A percentile compares a stretch with the other conserved stretches of the same genome.
Evolutionary conservation across 345 rosid genomes (phyloP).

Genomic region (Citrus sp.): DNA sequence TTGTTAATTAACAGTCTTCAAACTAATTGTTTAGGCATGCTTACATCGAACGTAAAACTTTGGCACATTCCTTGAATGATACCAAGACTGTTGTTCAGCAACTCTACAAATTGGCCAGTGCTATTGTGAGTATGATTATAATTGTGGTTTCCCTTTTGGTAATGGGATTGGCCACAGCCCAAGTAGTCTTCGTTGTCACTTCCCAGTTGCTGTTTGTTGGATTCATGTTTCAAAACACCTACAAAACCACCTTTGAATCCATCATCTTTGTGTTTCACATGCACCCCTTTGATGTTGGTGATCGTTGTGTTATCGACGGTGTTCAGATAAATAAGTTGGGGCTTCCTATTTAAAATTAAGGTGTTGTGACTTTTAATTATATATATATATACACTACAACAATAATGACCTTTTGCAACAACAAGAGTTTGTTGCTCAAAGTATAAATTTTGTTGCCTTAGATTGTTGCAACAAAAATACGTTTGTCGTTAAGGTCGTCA

Average conservation of each 20-base stretch:
- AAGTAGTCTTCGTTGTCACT: slow-evolving; percentile 46
- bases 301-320: slow-evolving; percentile 72
- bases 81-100: slow-evolving; percentile 74
- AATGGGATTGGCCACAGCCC: slow-evolving; percentile 57
- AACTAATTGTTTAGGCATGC: slow-evolving; percentile 45
- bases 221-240: slow-evolving; percentile 74
- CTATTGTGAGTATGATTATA: slow-evolving; percentile 46
- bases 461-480: no score
- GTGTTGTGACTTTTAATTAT: no score
- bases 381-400: no score
- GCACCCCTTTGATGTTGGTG: slow-evolving; percentile 86
- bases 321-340: slow-evolving; percentile 41
- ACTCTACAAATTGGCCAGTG: slow-evolving; percentile 72
- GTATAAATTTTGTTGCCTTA: no score
- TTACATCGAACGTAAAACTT: slow-evolving; percentile 62
- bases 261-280: slow-evolving; percentile 75
- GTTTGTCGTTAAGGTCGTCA: no score
- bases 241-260: slow-evolving; percentile 77
- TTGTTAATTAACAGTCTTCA: neutral
- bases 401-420: no score
- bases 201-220: slow-evolving; percentile 71
- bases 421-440: no score
- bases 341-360: no score
- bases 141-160: slow-evolving; percentile 54
- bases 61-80: slow-evolving; percentile 68